A percentile compares a stretch with the other conserved stretches of the same genome.
Conservation (phyloP, 768 basidiomycete genomes). For the Agrocybe pediades region DNA sequence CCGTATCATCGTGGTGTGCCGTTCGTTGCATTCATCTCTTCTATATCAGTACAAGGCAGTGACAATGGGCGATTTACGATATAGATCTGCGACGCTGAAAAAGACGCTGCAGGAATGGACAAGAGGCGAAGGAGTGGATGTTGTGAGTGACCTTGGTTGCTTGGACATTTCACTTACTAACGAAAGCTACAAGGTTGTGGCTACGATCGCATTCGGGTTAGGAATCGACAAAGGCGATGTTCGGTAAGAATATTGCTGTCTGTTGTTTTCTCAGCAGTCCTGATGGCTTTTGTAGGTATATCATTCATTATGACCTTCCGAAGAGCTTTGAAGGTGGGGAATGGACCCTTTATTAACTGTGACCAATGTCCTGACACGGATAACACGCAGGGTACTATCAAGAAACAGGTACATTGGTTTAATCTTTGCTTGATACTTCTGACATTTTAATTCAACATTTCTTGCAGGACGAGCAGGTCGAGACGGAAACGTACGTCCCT, state of each 20-base stretch:
- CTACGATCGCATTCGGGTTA: constrained; percentile 84
- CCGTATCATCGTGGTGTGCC: constrained; percentile 77
- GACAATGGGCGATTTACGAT: no score
- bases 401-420: constrained; percentile 65
- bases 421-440: not conserved
- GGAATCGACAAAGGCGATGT: constrained; percentile 86
- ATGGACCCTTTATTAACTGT: no score
- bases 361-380: no score
- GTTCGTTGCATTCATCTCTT: constrained; percentile 33
- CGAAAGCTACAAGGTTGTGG: constrained; percentile 57
- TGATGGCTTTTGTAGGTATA: constrained; percentile 45
- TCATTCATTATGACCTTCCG: constrained; percentile 81
- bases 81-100: constrained; percentile 52
- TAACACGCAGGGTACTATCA: constrained; percentile 72
- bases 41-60: not conserved
- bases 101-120: constrained; percentile 64
- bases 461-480: constrained; percentile 72
- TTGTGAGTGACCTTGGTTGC: constrained; percentile 43
- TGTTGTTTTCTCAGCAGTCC: not conserved
- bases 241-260: constrained; percentile 39
- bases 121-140: constrained; percentile 52
- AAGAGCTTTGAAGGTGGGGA: constrained; percentile 89
- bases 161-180: not conserved
- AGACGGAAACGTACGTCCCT: constrained; percentile 62
- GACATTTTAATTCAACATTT: constrained; percentile 5